Percentiles rank a stretch among this genome's conserved stretches.
These are phyloP conservation scores for Fonsecaea multimorphosa DNA, from an alignment of 2,329 filamentous ascomycete genomes.

Conservation along the genomic window DNA sequence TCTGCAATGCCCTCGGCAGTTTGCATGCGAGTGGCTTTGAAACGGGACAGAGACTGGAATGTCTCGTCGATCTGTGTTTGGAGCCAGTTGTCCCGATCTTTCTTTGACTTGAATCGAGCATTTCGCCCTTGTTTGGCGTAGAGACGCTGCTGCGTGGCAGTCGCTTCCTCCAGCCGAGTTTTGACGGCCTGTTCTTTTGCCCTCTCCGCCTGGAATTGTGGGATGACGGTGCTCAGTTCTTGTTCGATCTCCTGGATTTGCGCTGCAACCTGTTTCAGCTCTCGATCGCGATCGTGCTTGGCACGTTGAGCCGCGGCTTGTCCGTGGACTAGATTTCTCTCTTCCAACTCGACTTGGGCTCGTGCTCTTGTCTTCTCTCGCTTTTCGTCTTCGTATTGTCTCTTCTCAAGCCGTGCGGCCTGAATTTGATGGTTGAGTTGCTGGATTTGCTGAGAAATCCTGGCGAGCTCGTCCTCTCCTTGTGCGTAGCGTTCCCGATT, in stretches of 20 bases:
- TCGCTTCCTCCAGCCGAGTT: constrained; percentile 74
- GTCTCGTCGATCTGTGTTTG: constrained; percentile 80
- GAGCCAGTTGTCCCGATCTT: constrained; percentile 84
- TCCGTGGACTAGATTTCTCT: constrained; percentile 81
- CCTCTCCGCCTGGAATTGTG: constrained; percentile 75
- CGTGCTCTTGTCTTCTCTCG: constrained; percentile 78
- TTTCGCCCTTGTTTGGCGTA: constrained; percentile 92
- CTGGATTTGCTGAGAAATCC: constrained; percentile 78
- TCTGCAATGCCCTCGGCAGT: constrained; percentile 80
- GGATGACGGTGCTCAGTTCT: constrained; percentile 74
- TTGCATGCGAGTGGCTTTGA: constrained; percentile 84
- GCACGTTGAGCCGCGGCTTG: constrained; percentile 78
- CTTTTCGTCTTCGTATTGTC: constrained; percentile 87
- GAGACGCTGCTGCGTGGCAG: constrained; percentile 76
- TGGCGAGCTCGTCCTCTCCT: constrained; percentile 77
- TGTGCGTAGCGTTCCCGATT: constrained; percentile 77
- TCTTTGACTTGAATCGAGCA: constrained; percentile 84
- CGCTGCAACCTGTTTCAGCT: constrained; percentile 72
- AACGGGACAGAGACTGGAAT: constrained; percentile 74
- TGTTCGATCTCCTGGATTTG: constrained; percentile 78
- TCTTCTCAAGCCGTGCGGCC: constrained; percentile 80
- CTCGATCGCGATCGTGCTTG: constrained; percentile 71
- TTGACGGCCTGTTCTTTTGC: constrained; percentile 74
- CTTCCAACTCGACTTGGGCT: constrained; percentile 84
- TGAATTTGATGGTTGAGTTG: constrained; percentile 82